Evolutionary conservation across 1,284 basidiomycete species (phyloP).

Genomic region (Agaricales sp.): DNA sequence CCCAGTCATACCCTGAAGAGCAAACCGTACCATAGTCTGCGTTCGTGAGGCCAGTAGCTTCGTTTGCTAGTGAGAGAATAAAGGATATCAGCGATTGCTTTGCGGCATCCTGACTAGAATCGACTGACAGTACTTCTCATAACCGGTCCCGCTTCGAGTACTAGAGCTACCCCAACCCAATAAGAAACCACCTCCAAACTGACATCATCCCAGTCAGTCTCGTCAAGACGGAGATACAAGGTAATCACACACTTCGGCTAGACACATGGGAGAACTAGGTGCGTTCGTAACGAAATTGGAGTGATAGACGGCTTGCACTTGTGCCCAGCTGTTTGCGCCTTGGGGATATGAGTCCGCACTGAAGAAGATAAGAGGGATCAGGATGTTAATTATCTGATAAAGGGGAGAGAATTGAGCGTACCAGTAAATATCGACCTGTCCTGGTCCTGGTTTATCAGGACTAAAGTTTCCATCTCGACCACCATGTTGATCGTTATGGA

Average conservation of each 20-base stretch:
- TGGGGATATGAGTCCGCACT: constrained; percentile 43
- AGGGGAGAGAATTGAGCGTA: no score
- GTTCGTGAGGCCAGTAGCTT: constrained; percentile 27
- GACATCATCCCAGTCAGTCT: neutral
- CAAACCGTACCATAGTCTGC: constrained; percentile 25
- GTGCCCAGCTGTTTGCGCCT: constrained; percentile 31
- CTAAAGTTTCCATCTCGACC: constrained; percentile 32
- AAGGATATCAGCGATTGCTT: neutral
- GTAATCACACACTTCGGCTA: constrained; percentile 29
- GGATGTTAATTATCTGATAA: no score
- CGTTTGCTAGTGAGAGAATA: neutral
- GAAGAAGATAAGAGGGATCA: no score
- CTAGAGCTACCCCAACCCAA: constrained; percentile 30
- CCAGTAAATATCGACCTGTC: constrained; percentile 40
- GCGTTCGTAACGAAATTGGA: constrained; percentile 31
- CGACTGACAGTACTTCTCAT: constrained; percentile 35
- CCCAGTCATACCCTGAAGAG: constrained; percentile 1
- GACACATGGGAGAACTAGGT: constrained; percentile 35
- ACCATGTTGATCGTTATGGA: constrained; percentile 36
- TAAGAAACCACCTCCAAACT: constrained; percentile 40
- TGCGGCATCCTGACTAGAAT: no score
- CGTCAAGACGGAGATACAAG: neutral
- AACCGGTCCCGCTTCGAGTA: constrained; percentile 32
- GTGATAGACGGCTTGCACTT: constrained; percentile 37
- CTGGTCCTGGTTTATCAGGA: constrained; percentile 31